phyloP scores from a whole-genome alignment of 1,284 basidiomycete species.

The Papiliotrema laurentii region DNA sequence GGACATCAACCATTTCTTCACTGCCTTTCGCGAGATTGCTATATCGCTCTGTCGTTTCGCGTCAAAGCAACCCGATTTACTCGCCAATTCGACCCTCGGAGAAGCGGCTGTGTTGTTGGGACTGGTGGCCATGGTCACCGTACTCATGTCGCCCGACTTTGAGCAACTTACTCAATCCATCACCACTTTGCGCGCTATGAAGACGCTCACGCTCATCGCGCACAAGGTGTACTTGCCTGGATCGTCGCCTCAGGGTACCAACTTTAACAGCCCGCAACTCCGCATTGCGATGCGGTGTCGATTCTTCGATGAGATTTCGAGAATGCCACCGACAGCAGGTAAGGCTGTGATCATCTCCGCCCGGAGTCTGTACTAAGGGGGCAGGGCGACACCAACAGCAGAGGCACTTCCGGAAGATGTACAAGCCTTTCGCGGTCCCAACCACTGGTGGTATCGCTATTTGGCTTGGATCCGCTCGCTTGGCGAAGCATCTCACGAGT shows the following conservation, averaged over 20 bases:
- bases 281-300: conserved; percentile 3
- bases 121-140: conserved; percentile 25
- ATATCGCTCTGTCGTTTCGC: conserved; percentile 16
- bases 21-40: conserved; percentile 23
- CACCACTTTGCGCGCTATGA: conserved; percentile 22
- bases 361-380: not conserved
- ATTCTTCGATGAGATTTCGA: conserved; percentile 25
- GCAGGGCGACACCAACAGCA: conserved; percentile 43
- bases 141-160: conserved; percentile 27
- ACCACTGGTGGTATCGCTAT: conserved; percentile 13
- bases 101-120: conserved; percentile 24
- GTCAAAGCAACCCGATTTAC: conserved; percentile 13
- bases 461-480: conserved; percentile 27
- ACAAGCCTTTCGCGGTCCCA: conserved; percentile 5
- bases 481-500: conserved; percentile 19
- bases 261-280: conserved; percentile 1
- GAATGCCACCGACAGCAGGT: conserved; percentile 26
- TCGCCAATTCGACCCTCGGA: conserved; percentile 22
- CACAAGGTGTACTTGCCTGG: conserved; percentile 9
- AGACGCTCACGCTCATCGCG: conserved; percentile 22
- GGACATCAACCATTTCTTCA: conserved; percentile 25
- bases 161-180: conserved; percentile 28
- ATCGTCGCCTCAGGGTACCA: not conserved
- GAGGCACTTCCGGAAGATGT: conserved; percentile 30
- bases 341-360: conserved; percentile 5